phyloP scores from a whole-genome alignment of 768 basidiomycete genomes.

The Auriculariales sp. region DNA sequence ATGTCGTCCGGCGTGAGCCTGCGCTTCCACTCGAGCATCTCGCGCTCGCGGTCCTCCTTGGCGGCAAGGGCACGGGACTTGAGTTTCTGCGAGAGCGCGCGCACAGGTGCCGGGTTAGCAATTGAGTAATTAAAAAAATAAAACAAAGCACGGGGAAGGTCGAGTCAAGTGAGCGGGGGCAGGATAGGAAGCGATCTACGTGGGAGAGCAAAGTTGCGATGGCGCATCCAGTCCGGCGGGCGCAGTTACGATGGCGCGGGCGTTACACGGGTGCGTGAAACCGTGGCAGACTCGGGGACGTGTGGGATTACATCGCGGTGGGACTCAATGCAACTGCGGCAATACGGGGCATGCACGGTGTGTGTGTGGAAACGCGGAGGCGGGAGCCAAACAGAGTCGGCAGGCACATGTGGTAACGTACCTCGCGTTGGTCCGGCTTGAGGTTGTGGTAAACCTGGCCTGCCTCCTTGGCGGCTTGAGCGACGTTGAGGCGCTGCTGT shows the following conservation, averaged over 20 bases:
- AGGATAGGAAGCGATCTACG: conserved; percentile 9
- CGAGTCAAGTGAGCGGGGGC: background rate
- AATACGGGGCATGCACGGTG: too few relatives aligned
- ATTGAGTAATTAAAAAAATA: too few relatives aligned
- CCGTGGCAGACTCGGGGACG: too few relatives aligned
- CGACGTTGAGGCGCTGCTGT: conserved; percentile 73
- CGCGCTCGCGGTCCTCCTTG: conserved; percentile 75
- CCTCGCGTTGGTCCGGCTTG: conserved; percentile 72
- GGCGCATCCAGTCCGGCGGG: too few relatives aligned
- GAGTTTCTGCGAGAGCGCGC: conserved; percentile 42
- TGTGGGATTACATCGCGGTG: too few relatives aligned
- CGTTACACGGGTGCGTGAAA: too few relatives aligned
- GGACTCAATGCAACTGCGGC: too few relatives aligned
- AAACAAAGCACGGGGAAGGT: background rate
- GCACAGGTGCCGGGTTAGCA: too few relatives aligned
- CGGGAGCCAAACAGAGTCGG: too few relatives aligned
- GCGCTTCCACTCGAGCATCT: conserved; percentile 72
- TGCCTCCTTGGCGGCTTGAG: conserved; percentile 89
- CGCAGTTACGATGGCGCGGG: too few relatives aligned
- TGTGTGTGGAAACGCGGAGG: too few relatives aligned
- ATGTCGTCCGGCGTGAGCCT: conserved; percentile 82
- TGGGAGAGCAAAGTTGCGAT: conserved; percentile 10
- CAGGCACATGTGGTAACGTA: too few relatives aligned
- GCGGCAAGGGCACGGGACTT: conserved; percentile 69
- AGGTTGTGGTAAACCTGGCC: conserved; percentile 79